A percentile compares a stretch with the other conserved stretches of the same genome.
Evolutionary conservation across 768 basidiomycete genomes (phyloP).

Genomic region (Amanita subjunquillea): DNA sequence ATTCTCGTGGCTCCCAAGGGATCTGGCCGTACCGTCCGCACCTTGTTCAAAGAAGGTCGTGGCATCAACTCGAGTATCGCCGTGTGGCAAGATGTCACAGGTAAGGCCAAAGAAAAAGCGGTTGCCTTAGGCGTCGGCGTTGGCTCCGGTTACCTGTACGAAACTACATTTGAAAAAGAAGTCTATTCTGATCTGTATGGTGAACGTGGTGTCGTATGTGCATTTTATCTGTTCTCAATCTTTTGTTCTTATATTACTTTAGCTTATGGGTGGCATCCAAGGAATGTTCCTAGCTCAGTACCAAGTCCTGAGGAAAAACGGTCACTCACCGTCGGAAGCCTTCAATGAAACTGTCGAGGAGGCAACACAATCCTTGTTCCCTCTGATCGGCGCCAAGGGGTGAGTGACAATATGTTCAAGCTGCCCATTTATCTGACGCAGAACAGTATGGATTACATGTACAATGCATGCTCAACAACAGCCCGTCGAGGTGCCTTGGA

Average conservation of each 20-base stretch:
- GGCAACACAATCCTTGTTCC: constrained; percentile 98
- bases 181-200: constrained; percentile 99
- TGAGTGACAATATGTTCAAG: constrained; percentile 22
- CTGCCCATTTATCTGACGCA: not conserved
- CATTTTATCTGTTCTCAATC: not conserved
- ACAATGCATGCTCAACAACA: constrained; percentile 97
- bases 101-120: constrained; percentile 96
- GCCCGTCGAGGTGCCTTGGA: constrained; percentile 98
- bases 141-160: constrained; percentile 97
- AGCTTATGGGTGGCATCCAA: constrained; percentile 98
- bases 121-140: constrained; percentile 89
- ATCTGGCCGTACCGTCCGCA: constrained; percentile 96
- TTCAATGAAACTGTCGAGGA: constrained; percentile 99
- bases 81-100: constrained; percentile 96
- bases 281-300: constrained; percentile 99
- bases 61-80: constrained; percentile 95
- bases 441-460: constrained; percentile 96
- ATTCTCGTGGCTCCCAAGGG: constrained; percentile 99
- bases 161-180: constrained; percentile 99
- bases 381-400: constrained; percentile 92
- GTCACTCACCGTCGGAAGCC: constrained; percentile 94
- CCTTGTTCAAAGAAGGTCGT: constrained; percentile 99
- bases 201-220: constrained; percentile 96
- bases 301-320: constrained; percentile 92
- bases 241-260: constrained; percentile 9